These are phyloP conservation scores for Sporothrix dimorphospora DNA, from an alignment of 2,329 filamentous ascomycete species.

Conservation along the genomic window DNA sequence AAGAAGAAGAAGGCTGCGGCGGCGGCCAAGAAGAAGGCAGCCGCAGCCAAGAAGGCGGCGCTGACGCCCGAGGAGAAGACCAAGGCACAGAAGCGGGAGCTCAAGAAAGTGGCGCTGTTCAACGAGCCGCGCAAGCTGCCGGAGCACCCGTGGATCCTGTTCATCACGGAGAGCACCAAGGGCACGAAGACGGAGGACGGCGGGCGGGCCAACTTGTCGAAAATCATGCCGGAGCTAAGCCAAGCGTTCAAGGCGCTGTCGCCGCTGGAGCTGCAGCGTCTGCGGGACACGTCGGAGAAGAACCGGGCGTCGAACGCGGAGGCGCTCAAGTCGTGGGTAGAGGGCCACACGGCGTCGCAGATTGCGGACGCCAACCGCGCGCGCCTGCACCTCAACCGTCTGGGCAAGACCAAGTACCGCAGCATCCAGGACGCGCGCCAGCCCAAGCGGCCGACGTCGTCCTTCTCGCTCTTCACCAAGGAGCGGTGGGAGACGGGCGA, in stretches of 20 bases:
- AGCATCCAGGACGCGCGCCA: slow-evolving; percentile 52
- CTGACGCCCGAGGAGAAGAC: slow-evolving; percentile 46
- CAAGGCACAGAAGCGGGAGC: slow-evolving; percentile 40
- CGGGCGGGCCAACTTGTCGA: slow-evolving; percentile 23
- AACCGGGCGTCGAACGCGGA: slow-evolving; percentile 50
- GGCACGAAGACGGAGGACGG: slow-evolving; percentile 29
- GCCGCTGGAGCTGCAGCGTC: slow-evolving; percentile 46
- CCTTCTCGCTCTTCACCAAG: slow-evolving; percentile 47
- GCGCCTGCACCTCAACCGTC: slow-evolving; percentile 48
- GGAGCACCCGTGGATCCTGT: slow-evolving; percentile 45
- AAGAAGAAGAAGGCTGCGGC: background rate
- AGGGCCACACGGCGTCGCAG: slow-evolving; percentile 44
- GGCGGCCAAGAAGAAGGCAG: background rate
- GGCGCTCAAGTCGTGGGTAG: slow-evolving; percentile 53
- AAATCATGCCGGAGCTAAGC: slow-evolving; percentile 39
- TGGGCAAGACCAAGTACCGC: slow-evolving; percentile 38
- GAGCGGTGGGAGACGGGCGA: slow-evolving; percentile 44
- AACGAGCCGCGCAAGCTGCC: slow-evolving; percentile 45
- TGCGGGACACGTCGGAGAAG: slow-evolving; percentile 41
- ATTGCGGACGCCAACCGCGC: slow-evolving; percentile 54
- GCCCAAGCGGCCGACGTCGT: slow-evolving; percentile 45
- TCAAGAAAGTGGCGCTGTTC: slow-evolving; percentile 49
- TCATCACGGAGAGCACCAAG: slow-evolving; percentile 40
- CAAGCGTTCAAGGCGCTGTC: slow-evolving; percentile 47
- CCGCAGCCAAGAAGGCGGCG: slow-evolving; percentile 35